phyloP scores from a whole-genome alignment of 495 filamentous ascomycete species.

The Thermochaetoides thermophila region DNA sequence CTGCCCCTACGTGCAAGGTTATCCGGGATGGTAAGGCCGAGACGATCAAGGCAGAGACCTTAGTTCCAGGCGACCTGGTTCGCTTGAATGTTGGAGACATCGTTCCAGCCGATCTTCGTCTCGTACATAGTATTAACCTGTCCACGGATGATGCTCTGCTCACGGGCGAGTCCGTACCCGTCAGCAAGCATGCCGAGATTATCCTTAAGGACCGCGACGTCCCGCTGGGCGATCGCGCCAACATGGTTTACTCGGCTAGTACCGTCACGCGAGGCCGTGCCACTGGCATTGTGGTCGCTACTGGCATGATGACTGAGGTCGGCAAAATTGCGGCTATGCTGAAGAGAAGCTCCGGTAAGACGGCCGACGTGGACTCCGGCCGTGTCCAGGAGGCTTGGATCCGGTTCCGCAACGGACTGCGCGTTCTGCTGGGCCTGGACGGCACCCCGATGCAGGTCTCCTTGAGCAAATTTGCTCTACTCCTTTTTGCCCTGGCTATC shows the following conservation, averaged over 20 bases:
- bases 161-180: conserved; percentile 53
- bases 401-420: conserved; percentile 8
- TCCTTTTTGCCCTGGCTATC: conserved; percentile 60
- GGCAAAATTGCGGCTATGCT: conserved; percentile 62
- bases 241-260: conserved; percentile 55
- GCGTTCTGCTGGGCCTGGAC: conserved; percentile 42
- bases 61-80: conserved; percentile 69
- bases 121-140: conserved; percentile 69
- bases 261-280: conserved; percentile 53
- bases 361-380: conserved; percentile 36
- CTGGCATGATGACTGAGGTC: conserved; percentile 72
- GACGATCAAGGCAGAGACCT: conserved; percentile 45
- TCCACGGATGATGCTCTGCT: conserved; percentile 25
- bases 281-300: conserved; percentile 46
- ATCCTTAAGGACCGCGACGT: conserved; percentile 28
- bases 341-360: conserved; percentile 35
- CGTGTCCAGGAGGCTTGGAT: conserved; percentile 1
- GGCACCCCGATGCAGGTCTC: conserved; percentile 71
- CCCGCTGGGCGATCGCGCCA: conserved; percentile 48
- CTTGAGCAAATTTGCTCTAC: conserved; percentile 57
- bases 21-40: conserved; percentile 50
- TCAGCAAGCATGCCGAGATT: conserved; percentile 24
- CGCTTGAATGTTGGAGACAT: conserved; percentile 69
- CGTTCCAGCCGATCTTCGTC: conserved; percentile 57
- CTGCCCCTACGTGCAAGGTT: conserved; percentile 63